Evolutionary conservation across 202 grass and related monocot genomes (phyloP).

Genomic region (Panicum hallii): DNA sequence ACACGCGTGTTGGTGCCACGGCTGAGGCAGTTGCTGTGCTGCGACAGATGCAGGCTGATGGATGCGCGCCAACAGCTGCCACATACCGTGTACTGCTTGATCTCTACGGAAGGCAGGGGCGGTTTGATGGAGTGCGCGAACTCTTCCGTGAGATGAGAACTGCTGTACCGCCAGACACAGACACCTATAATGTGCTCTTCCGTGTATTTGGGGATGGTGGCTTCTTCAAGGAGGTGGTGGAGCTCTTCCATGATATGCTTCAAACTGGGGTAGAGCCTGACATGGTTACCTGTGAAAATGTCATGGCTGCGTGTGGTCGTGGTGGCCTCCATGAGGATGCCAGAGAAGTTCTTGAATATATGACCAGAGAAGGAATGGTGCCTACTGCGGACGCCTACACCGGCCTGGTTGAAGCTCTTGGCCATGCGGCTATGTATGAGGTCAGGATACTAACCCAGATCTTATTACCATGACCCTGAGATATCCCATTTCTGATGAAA

Average conservation of each 20-base stretch:
- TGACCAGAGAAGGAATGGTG: conserved; percentile 72
- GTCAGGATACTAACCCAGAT: conserved; percentile 47
- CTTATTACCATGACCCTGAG: background rate
- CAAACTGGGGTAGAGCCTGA: conserved; percentile 71
- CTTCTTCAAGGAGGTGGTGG: conserved; percentile 94
- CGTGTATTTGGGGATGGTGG: conserved; percentile 81
- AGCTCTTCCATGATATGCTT: conserved; percentile 84
- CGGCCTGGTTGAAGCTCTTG: conserved; percentile 85
- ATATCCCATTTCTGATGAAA: conserved; percentile 32
- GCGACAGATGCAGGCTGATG: conserved; percentile 90
- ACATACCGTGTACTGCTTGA: conserved; percentile 87
- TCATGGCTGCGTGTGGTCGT: conserved; percentile 82
- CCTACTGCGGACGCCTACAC: conserved; percentile 88
- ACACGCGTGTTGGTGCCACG: conserved; percentile 59
- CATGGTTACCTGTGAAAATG: conserved; percentile 86
- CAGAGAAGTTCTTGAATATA: conserved; percentile 75
- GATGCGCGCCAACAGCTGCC: conserved; percentile 68
- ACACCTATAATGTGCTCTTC: conserved; percentile 92
- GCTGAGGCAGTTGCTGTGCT: conserved; percentile 73
- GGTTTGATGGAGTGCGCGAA: conserved; percentile 86
- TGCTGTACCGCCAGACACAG: conserved; percentile 67
- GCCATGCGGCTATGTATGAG: conserved; percentile 87
- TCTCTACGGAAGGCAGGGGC: conserved; percentile 74
- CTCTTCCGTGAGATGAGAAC: conserved; percentile 94
- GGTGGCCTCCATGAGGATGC: conserved; percentile 95